phyloP scores from a whole-genome alignment of 805 yeast genomes.

The Yarrowia keelungensis region DNA sequence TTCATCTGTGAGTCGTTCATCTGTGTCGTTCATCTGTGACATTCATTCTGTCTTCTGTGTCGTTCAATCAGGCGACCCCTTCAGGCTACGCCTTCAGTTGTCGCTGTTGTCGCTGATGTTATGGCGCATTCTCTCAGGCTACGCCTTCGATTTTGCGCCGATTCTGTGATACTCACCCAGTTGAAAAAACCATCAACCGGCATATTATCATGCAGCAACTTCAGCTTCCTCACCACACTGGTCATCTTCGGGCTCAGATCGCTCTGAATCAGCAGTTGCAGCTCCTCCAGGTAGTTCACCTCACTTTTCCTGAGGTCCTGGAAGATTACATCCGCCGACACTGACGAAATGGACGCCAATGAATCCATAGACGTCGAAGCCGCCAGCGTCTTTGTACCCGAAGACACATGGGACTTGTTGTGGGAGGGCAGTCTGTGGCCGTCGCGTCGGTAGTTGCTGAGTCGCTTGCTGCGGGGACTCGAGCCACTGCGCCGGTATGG shows the following conservation, averaged over 20 bases:
- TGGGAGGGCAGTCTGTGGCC: background rate
- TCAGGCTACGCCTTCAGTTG: too few relatives aligned
- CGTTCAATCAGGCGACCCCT: too few relatives aligned
- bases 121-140: too few relatives aligned
- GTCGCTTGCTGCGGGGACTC: slow-evolving; percentile 26
- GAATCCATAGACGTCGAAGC: slow-evolving; percentile 25
- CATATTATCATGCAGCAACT: slow-evolving; percentile 35
- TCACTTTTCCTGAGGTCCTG: slow-evolving; percentile 17
- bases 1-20: too few relatives aligned
- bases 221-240: slow-evolving; percentile 5
- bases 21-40: too few relatives aligned
- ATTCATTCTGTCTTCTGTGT: too few relatives aligned
- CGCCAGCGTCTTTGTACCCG: background rate
- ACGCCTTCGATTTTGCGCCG: background rate
- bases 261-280: slow-evolving; percentile 35
- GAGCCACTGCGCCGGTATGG: slow-evolving; percentile 21
- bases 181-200: slow-evolving; percentile 22
- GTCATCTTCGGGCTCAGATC: slow-evolving; percentile 13
- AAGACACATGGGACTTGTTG: background rate
- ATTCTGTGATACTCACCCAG: slow-evolving; percentile 27
- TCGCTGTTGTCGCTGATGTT: too few relatives aligned
- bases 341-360: slow-evolving; percentile 22
- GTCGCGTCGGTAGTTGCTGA: slow-evolving; percentile 11
- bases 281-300: slow-evolving; percentile 24
- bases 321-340: slow-evolving; percentile 12